phyloP scores from a whole-genome alignment of 2,329 filamentous ascomycete species.

The Alternaria arborescens region DNA sequence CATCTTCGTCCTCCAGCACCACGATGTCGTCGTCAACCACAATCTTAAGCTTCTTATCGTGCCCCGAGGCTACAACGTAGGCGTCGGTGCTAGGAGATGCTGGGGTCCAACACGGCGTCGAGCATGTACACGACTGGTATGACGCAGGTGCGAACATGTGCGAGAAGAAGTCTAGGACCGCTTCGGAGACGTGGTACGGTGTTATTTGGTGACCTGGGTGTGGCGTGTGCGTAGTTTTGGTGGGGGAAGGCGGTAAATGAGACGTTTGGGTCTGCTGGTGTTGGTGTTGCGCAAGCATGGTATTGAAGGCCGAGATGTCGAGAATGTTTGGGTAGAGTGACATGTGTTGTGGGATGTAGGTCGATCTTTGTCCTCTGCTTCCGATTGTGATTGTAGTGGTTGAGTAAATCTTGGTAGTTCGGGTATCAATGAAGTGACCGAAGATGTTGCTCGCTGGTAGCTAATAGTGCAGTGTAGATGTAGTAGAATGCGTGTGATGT shows the following conservation, averaged over 20 bases:
- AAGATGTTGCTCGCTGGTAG: neutral
- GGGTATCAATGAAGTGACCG: neutral
- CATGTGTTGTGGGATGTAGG: conserved; percentile 1
- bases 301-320: conserved; percentile 2
- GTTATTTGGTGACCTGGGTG: conserved; percentile 10
- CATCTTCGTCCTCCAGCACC: conserved; percentile 18
- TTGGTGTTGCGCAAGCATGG: neutral
- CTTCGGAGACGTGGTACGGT: conserved; percentile 19
- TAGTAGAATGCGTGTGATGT: neutral
- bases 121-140: conserved; percentile 23
- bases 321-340: conserved; percentile 16
- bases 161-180: conserved; percentile 23
- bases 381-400: neutral
- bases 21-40: conserved; percentile 25
- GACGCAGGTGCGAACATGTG: conserved; percentile 27
- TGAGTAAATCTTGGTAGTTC: neutral
- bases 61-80: neutral
- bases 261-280: neutral
- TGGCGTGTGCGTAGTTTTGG: neutral
- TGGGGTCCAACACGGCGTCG: conserved; percentile 8
- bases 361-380: neutral
- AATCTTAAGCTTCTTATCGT: conserved; percentile 5
- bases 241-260: neutral
- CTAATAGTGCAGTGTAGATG: neutral
- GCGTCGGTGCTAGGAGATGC: neutral